Conservation (phyloP, 495 filamentous ascomycete genomes). For the Beverwykella pulmonaria region DNA sequence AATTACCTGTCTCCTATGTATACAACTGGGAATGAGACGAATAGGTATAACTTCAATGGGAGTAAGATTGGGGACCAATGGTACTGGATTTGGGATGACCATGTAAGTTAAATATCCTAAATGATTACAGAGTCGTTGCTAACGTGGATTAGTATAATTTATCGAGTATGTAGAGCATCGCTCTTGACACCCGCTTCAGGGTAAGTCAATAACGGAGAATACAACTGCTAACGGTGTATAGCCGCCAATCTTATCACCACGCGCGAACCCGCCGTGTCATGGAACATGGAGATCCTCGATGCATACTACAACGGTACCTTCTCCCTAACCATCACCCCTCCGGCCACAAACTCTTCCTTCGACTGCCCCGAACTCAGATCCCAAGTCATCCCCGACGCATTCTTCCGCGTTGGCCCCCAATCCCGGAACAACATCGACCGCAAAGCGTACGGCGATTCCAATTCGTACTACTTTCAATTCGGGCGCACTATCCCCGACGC, state of each 20-base stretch:
- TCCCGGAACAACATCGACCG: background rate
- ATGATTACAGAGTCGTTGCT: background rate
- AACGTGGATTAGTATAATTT: background rate
- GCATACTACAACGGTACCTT: constrained; percentile 17
- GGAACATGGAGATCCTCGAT: constrained; percentile 17
- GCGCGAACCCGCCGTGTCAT: background rate
- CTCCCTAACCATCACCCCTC: constrained; percentile 8
- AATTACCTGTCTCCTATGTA: background rate
- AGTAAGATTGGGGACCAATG: background rate
- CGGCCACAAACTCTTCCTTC: background rate
- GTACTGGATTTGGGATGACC: constrained; percentile 6
- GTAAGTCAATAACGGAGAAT: background rate
- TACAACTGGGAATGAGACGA: background rate
- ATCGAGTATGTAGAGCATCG: background rate
- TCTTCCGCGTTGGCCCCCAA: constrained; percentile 5
- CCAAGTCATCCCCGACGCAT: constrained; percentile 6
- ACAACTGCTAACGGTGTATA: background rate
- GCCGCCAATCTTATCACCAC: constrained; percentile 10
- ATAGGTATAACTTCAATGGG: background rate
- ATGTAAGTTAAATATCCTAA: background rate
- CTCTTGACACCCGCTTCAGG: background rate
- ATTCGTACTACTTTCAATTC: constrained; percentile 10
- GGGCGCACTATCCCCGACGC: constrained; percentile 1
- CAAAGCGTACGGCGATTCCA: constrained; percentile 5
- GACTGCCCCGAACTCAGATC: background rate